phyloP scores from a whole-genome alignment of 345 rosid species.

The Melaleuca alternifolia region DNA sequence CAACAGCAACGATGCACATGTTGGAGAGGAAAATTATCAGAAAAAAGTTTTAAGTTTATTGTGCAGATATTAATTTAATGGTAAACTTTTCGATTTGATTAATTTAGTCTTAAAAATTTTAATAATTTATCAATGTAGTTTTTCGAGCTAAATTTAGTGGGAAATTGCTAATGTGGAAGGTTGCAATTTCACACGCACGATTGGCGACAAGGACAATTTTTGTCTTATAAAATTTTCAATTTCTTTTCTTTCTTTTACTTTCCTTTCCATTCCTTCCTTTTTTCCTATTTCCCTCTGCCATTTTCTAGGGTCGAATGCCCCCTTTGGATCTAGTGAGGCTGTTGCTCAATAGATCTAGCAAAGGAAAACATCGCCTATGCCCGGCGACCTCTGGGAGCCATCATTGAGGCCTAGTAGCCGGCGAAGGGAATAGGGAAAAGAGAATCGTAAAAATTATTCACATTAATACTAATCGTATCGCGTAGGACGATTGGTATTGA shows the following conservation, averaged over 20 bases:
- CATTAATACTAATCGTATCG: rapidly evolving
- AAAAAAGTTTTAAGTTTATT: no score
- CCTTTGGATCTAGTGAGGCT: no score
- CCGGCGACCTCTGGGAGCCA: no score
- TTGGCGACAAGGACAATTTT: not conserved
- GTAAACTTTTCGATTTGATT: rapidly evolving
- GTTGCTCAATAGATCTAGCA: no score
- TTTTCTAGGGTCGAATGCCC: rapidly evolving
- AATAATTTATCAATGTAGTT: not conserved
- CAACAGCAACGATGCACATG: not conserved
- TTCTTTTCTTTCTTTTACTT: not conserved
- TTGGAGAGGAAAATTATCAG: not conserved
- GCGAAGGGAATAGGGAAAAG: not conserved
- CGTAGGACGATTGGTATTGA: rapidly evolving
- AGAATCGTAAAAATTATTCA: not conserved
- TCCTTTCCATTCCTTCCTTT: not conserved
- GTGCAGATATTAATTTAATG: not conserved
- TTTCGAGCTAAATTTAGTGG: rapidly evolving
- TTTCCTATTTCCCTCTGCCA: not conserved
- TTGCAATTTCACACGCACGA: no score
- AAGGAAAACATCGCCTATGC: no score
- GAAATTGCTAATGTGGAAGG: rapidly evolving
- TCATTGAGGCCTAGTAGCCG: no score
- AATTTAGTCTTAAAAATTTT: not conserved
- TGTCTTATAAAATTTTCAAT: no score